These are phyloP conservation scores for Pseudozyma tsukubaensis DNA, from an alignment of 1,284 basidiomycete species.

Conservation along the genomic window DNA sequence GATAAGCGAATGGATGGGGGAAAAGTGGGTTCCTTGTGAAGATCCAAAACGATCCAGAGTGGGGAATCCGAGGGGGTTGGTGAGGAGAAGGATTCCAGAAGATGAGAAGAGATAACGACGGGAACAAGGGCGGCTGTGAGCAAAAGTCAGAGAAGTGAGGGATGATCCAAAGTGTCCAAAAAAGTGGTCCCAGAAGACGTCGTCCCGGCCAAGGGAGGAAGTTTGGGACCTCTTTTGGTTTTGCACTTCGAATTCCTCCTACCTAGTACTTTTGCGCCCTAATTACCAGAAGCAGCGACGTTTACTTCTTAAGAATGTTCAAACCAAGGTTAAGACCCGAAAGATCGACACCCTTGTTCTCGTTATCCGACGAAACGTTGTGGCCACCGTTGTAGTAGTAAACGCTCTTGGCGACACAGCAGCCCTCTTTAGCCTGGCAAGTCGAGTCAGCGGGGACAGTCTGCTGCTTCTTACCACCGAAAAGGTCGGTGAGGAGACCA, in stretches of 20 bases:
- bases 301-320: conserved; percentile 33
- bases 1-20: no score
- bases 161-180: not conserved
- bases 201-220: conserved; percentile 1
- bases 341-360: conserved; percentile 45
- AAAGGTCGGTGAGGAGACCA: conserved; percentile 25
- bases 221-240: no score
- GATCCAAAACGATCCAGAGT: not conserved
- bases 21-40: not conserved
- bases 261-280: no score
- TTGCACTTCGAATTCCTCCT: no score
- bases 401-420: conserved; percentile 40
- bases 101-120: no score
- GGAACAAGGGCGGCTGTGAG: not conserved
- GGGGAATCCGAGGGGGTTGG: no score
- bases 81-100: not conserved
- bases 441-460: conserved; percentile 26
- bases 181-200: no score
- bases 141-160: not conserved
- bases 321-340: conserved; percentile 40
- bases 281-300: not conserved
- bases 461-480: conserved; percentile 31
- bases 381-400: conserved; percentile 53
- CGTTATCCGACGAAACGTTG: conserved; percentile 35
- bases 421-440: conserved; percentile 30